These are phyloP conservation scores for Moniliophthora roreri DNA, from an alignment of 1,284 basidiomycete species.

Conservation along the genomic window DNA sequence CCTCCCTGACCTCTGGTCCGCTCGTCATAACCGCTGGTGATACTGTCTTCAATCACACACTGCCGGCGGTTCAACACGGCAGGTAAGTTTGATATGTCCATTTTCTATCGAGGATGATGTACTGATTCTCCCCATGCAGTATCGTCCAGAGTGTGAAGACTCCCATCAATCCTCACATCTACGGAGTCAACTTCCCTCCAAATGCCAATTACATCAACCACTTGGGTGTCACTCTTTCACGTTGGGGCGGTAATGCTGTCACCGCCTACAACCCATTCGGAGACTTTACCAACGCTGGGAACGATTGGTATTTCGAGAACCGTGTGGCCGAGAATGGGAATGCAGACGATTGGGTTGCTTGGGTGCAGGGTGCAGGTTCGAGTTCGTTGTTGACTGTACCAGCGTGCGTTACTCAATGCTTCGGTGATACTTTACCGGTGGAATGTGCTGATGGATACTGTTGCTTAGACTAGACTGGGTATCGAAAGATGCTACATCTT, in stretches of 20 bases:
- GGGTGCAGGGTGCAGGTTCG: constrained; percentile 44
- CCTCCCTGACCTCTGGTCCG: constrained; percentile 35
- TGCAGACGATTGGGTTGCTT: constrained; percentile 47
- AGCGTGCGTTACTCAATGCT: constrained; percentile 32
- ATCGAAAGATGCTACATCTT: constrained; percentile 47
- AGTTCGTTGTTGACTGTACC: constrained; percentile 44
- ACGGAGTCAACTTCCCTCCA: constrained; percentile 53
- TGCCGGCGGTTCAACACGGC: constrained; percentile 40
- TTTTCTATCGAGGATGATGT: background rate
- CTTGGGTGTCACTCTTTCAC: constrained; percentile 45
- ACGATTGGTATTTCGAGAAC: constrained; percentile 56
- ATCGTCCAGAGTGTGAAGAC: constrained; percentile 35
- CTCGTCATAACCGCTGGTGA: constrained; percentile 40
- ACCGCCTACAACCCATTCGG: constrained; percentile 52
- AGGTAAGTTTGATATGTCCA: constrained; percentile 24
- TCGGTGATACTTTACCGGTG: background rate
- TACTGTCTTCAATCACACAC: constrained; percentile 35
- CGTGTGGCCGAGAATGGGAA: constrained; percentile 30
- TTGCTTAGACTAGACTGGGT: constrained; percentile 49
- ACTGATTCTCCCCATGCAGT: constrained; percentile 18
- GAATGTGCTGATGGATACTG: background rate
- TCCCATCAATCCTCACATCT: constrained; percentile 43
- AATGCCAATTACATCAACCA: constrained; percentile 41
- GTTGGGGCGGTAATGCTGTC: constrained; percentile 55
- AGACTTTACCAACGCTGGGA: constrained; percentile 50